Conservation (phyloP, 495 filamentous ascomycete genomes). For the Hapsidospora chrysogenum region DNA sequence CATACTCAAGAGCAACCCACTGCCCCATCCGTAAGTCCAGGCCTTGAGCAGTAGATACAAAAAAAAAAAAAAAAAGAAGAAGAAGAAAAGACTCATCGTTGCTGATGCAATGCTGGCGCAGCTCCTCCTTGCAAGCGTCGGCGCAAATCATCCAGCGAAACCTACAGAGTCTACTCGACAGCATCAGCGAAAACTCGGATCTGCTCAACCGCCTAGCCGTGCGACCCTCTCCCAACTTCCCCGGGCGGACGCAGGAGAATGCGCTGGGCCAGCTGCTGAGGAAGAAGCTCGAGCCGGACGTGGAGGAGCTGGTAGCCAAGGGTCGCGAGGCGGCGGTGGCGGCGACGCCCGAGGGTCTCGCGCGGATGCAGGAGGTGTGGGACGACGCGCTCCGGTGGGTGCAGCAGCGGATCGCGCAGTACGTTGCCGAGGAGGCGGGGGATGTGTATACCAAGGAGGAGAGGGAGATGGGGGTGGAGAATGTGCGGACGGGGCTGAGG, state of each 20-base stretch:
- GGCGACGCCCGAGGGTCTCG: conserved; percentile 6
- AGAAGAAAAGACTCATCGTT: too few species aligned
- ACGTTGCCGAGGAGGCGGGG: conserved; percentile 30
- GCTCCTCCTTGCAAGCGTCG: conserved; percentile 53
- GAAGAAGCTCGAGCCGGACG: conserved; percentile 63
- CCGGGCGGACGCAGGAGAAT: conserved; percentile 47
- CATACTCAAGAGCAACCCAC: conserved; percentile 15
- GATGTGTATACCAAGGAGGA: conserved; percentile 52
- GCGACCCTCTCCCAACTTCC: conserved; percentile 63
- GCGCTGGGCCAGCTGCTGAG: conserved; percentile 49
- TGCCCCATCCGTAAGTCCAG: conserved; percentile 17
- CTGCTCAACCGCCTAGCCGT: conserved; percentile 45
- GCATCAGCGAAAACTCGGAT: conserved; percentile 38
- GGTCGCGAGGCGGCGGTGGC: conserved; percentile 25
- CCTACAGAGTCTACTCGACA: conserved; percentile 39
- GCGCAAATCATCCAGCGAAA: conserved; percentile 47
- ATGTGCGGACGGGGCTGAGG: conserved; percentile 52
- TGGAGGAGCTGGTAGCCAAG: conserved; percentile 55
- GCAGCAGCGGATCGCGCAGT: conserved; percentile 16
- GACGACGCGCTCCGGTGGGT: conserved; percentile 21
- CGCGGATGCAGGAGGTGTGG: conserved; percentile 19
- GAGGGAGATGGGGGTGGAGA: conserved; percentile 44
- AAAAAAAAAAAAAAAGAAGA: too few species aligned
- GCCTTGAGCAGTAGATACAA: too few species aligned
- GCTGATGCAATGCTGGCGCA: conserved; percentile 9